These are phyloP conservation scores for Coemansia sp. DNA, from an alignment of 192 early-diverging fungal species.

Conservation along the genomic window DNA sequence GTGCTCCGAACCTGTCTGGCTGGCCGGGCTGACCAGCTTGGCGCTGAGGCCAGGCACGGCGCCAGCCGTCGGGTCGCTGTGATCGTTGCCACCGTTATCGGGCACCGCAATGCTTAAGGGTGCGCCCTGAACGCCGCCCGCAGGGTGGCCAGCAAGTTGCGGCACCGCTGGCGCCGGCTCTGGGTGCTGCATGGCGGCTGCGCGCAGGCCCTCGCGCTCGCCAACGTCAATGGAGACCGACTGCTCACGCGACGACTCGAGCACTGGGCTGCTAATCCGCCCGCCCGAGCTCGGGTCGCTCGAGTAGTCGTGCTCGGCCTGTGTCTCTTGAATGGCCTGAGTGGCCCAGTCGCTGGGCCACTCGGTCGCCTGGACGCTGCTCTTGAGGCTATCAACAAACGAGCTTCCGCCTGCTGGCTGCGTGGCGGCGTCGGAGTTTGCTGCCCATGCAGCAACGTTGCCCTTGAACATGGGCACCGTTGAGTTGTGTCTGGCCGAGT, in stretches of 20 bases:
- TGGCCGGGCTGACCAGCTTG: constrained; percentile 5
- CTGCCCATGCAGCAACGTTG: constrained; percentile 2
- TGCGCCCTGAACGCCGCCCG: not conserved
- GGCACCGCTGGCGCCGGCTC: not conserved
- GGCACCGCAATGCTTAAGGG: not conserved
- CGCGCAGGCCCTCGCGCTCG: not conserved
- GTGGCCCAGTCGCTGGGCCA: constrained; percentile 24
- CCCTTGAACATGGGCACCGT: constrained; percentile 38
- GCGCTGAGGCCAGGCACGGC: not conserved
- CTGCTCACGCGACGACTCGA: constrained; percentile 30
- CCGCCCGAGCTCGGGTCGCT: constrained; percentile 20
- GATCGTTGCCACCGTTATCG: not conserved
- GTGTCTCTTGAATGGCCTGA: not conserved
- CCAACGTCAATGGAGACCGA: constrained; percentile 33
- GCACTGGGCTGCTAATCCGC: constrained; percentile 21
- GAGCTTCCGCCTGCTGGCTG: constrained; percentile 20
- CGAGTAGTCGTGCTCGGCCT: constrained; percentile 11
- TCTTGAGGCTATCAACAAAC: constrained; percentile 45
- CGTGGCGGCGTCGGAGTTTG: constrained; percentile 5
- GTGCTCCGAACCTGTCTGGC: constrained; percentile 22
- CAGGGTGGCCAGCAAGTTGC: not conserved
- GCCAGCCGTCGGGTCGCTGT: too few relatives aligned
- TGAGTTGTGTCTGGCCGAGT: constrained; percentile 50
- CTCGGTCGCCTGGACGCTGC: constrained; percentile 27
- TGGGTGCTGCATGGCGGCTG: not conserved